Evolutionary conservation across 352 stramenopile species (phyloP).

Genomic region (Globisporangium paroecandrum): DNA sequence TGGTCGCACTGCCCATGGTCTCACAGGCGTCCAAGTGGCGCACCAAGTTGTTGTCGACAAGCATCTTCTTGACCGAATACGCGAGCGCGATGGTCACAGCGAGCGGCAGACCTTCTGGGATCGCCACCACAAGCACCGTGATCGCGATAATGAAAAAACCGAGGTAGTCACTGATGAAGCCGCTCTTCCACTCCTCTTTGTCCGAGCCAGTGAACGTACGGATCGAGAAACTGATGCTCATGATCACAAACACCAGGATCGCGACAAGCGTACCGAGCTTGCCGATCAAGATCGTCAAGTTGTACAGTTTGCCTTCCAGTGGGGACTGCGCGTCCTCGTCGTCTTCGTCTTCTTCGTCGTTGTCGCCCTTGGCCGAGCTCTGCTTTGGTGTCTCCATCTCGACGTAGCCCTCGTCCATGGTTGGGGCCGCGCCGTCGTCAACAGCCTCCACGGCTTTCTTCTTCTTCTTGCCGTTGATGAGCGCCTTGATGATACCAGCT

Average conservation of each 20-base stretch:
- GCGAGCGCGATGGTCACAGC: constrained; percentile 95
- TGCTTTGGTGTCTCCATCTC: constrained; percentile 55
- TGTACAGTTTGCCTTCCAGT: constrained; percentile 62
- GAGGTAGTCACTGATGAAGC: constrained; percentile 42
- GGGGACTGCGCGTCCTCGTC: constrained; percentile 43
- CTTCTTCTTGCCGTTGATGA: constrained; percentile 80
- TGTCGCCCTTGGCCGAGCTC: constrained; percentile 7
- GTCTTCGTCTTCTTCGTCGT: constrained; percentile 22
- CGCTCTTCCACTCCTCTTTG: constrained; percentile 27
- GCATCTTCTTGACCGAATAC: constrained; percentile 90
- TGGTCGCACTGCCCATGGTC: constrained; percentile 91
- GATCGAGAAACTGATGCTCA: constrained; percentile 52
- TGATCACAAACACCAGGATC: constrained; percentile 56
- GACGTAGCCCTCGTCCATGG: constrained; percentile 37
- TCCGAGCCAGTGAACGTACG: constrained; percentile 29
- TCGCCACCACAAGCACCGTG: constrained; percentile 91
- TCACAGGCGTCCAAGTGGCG: constrained; percentile 80
- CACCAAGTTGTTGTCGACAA: constrained; percentile 88
- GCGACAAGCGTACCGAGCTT: constrained; percentile 51
- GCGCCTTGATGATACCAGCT: constrained; percentile 85
- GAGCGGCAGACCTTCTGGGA: constrained; percentile 95
- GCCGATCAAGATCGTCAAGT: constrained; percentile 56
- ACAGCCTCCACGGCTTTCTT: constrained; percentile 30
- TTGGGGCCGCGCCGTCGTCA: constrained; percentile 15
- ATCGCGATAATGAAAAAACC: constrained; percentile 73